Base-by-base conservation (phyloP, 805 yeast genomes). In the Schizosaccharomyces octosporus region DNA sequence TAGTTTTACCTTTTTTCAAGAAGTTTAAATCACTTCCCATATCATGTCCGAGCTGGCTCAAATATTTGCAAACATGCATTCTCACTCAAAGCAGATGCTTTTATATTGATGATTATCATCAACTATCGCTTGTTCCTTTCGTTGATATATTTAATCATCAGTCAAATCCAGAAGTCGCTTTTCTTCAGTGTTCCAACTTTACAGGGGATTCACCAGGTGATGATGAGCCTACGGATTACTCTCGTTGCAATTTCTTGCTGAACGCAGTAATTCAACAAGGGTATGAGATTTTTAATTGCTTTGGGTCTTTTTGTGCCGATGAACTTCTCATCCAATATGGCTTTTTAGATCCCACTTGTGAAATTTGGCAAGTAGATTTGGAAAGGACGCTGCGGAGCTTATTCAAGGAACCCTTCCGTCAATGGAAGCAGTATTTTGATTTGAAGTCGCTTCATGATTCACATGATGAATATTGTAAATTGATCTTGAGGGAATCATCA, bases 241-340 rank as follows among this genome's bases (percentile, higher is more conserved):
- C 48, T 69, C 77, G 48, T 73, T 80, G 65, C 70, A 82, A 39
- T 75, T 79, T 60, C 78, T 79, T 67, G 74, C 77, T 64, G 71
- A 76, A 9, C 70, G 73, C 63, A 61, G 69, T 11, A 82, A 82
- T 11, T 67, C 71, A 59, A 77, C 79, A 32, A 32, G 80, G 80
- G 6, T 69, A 74, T 13, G 95, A 89, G 67, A 68, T 89, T 13
- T 85, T 83, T 73, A 87, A 86, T 71, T 81, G 89, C 0, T 88
- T 87, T 67, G 96, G 95, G 0, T 83, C 81, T 31, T 74, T 83
- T 54, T 72, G 82, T 17, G 87, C 85, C 66, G 74, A 84, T 0
- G 76, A 79, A 45, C 72, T 88, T 48, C 69, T 88, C 13, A 79
- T 87, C 15, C 77, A 85, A 61, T 88, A 87, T 69, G 95, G 95